Conservation (phyloP, 352 stramenopile species). For the Thalassiosira mediterranea region DNA sequence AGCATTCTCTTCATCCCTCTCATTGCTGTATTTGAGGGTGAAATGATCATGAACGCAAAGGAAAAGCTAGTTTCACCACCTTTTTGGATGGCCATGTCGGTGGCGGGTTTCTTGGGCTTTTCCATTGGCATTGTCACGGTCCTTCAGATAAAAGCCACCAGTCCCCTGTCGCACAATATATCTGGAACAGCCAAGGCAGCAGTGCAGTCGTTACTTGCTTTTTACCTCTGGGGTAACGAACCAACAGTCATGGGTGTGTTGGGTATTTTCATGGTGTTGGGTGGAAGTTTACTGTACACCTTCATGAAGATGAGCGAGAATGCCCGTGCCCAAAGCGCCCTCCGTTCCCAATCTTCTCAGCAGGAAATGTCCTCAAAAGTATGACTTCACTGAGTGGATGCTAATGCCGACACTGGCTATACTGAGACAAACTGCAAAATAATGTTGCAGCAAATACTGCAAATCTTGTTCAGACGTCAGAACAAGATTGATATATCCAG, state of each 20-base stretch:
- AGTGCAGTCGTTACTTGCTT: conserved; percentile 85
- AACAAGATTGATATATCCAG: no score
- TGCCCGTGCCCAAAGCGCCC: background rate
- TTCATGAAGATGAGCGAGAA: conserved; percentile 83
- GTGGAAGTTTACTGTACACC: conserved; percentile 84
- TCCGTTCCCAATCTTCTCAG: conserved; percentile 1
- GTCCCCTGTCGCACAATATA: conserved; percentile 89
- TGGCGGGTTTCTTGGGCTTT: conserved; percentile 88
- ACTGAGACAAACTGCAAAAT: no score
- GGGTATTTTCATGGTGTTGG: conserved; percentile 84
- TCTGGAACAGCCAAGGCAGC: conserved; percentile 87
- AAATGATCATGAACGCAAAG: conserved; percentile 40
- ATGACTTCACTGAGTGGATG: conserved; percentile 6
- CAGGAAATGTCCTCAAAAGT: conserved; percentile 44
- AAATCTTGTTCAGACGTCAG: no score
- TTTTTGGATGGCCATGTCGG: conserved; percentile 85
- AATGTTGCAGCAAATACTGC: no score
- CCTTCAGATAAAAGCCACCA: conserved; percentile 87
- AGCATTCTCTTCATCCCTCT: conserved; percentile 86
- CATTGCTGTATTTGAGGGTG: conserved; percentile 83
- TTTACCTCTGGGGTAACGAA: conserved; percentile 87
- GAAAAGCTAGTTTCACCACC: conserved; percentile 55
- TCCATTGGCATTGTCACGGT: conserved; percentile 89
- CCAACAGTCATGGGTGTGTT: conserved; percentile 80
- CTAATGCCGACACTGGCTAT: no score